phyloP scores from a whole-genome alignment of 768 basidiomycete genomes.

The Candolleomyces eurysporus region DNA sequence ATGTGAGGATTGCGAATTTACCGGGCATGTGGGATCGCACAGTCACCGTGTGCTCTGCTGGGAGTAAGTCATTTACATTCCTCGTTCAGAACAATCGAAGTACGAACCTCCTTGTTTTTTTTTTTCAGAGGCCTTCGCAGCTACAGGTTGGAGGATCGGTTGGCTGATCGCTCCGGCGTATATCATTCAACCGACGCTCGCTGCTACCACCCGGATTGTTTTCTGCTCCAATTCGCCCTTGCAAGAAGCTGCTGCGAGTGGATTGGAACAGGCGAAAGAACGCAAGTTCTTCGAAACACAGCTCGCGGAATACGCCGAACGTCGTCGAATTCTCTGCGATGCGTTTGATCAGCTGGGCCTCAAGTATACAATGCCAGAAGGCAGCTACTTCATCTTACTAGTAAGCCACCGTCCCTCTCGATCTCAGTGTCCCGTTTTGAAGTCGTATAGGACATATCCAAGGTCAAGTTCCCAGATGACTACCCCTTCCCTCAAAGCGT shows the following conservation, averaged over 20 bases:
- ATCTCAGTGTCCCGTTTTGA: neutral
- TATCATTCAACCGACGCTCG: slow-evolving; percentile 83
- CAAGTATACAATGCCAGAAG: slow-evolving; percentile 85
- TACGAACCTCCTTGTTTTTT: neutral
- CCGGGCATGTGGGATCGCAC: slow-evolving; percentile 99
- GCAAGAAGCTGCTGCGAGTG: slow-evolving; percentile 92
- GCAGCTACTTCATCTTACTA: slow-evolving; percentile 87
- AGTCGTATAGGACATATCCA: slow-evolving; percentile 57
- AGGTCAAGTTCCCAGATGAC: slow-evolving; percentile 75
- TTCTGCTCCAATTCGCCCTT: slow-evolving; percentile 94
- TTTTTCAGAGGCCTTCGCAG: slow-evolving; percentile 84
- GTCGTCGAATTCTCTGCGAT: slow-evolving; percentile 69
- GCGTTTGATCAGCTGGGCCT: slow-evolving; percentile 84
- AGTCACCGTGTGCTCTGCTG: slow-evolving; percentile 93
- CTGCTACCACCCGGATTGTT: slow-evolving; percentile 90
- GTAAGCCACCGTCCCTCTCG: slow-evolving; percentile 37
- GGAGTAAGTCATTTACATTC: slow-evolving; percentile 56
- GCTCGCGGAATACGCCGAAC: slow-evolving; percentile 71
- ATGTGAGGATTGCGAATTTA: slow-evolving; percentile 89
- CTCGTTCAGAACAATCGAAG: neutral
- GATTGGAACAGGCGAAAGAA: slow-evolving; percentile 74
- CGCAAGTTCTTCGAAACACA: slow-evolving; percentile 80
- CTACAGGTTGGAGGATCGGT: slow-evolving; percentile 96
- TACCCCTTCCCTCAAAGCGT: slow-evolving; percentile 80
- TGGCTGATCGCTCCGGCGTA: slow-evolving; percentile 89